phyloP scores from a whole-genome alignment of 192 early-diverging fungal genomes.

The Podila epigama region DNA sequence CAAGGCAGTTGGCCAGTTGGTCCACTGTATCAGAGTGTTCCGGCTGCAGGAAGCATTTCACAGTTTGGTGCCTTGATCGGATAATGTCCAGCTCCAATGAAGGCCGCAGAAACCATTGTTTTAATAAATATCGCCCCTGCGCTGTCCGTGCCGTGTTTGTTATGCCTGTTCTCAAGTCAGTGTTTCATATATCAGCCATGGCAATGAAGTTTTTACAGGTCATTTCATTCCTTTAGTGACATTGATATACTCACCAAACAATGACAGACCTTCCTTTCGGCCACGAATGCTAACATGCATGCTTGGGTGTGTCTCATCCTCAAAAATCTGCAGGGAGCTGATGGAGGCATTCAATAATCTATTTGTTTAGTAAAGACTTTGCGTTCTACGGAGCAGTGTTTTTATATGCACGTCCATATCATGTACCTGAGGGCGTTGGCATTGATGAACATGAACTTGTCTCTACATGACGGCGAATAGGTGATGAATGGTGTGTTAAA shows the following conservation, averaged over 20 bases:
- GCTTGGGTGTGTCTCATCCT: slow-evolving; percentile 80
- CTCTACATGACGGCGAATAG: slow-evolving; percentile 23
- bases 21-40: slow-evolving; percentile 52
- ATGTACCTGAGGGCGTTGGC: slow-evolving; percentile 65
- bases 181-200: neutral
- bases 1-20: slow-evolving; percentile 53
- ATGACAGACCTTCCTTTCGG: slow-evolving; percentile 72
- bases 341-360: too few relatives aligned
- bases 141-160: slow-evolving; percentile 68
- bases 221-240: neutral
- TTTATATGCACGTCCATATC: neutral
- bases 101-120: slow-evolving; percentile 76
- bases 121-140: slow-evolving; percentile 62
- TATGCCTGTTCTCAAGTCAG: too few relatives aligned
- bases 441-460: slow-evolving; percentile 63
- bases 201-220: neutral
- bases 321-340: slow-evolving; percentile 85
- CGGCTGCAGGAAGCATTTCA: slow-evolving; percentile 58
- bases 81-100: slow-evolving; percentile 56
- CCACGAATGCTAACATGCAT: slow-evolving; percentile 69
- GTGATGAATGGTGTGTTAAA: neutral
- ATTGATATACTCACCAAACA: slow-evolving; percentile 78
- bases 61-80: slow-evolving; percentile 59
- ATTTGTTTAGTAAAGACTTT: too few relatives aligned
- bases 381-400: too few relatives aligned